Percentiles rank a stretch among this genome's conserved stretches.
phyloP scores from a whole-genome alignment of 441 rosid species.

The Eutrema salsugineum region DNA sequence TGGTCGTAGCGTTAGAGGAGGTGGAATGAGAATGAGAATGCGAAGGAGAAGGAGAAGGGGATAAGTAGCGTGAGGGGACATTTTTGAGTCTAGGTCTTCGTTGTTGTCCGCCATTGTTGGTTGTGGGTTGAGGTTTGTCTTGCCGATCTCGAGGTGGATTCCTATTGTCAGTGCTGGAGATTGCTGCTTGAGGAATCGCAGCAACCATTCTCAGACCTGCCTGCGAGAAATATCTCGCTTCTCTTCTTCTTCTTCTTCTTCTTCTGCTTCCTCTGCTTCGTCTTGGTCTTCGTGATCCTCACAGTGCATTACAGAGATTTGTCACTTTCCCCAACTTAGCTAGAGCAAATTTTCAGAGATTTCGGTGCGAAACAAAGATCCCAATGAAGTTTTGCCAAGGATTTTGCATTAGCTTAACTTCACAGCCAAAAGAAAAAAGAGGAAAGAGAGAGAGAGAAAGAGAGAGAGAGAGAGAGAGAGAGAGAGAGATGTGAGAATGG shows the following conservation, averaged over 20 bases:
- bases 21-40: constrained; percentile 56
- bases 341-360: neutral
- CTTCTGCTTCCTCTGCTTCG: constrained; percentile 1
- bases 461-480: too few species aligned
- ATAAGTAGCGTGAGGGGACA: constrained; percentile 77
- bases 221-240: constrained; percentile 2
- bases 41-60: constrained; percentile 60
- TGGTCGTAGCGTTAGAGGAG: constrained; percentile 4
- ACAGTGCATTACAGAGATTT: constrained; percentile 42
- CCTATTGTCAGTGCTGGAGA: constrained; percentile 18
- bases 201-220: constrained; percentile 48
- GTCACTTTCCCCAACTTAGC: constrained; percentile 9
- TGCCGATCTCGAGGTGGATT: constrained; percentile 26
- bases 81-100: constrained; percentile 60
- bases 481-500: too few species aligned
- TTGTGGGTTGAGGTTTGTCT: constrained; percentile 16
- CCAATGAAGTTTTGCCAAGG: neutral
- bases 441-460: too few species aligned
- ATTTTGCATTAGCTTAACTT: constrained; percentile 28
- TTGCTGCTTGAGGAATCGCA: constrained; percentile 54
- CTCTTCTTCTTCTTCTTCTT: constrained; percentile 13
- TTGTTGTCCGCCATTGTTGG: constrained; percentile 21
- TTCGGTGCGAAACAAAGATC: neutral
- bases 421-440: constrained; percentile 9
- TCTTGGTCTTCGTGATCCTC: constrained; percentile 28